phyloP scores from a whole-genome alignment of 352 stramenopile genomes.

The Globisporangium echinulatum region DNA sequence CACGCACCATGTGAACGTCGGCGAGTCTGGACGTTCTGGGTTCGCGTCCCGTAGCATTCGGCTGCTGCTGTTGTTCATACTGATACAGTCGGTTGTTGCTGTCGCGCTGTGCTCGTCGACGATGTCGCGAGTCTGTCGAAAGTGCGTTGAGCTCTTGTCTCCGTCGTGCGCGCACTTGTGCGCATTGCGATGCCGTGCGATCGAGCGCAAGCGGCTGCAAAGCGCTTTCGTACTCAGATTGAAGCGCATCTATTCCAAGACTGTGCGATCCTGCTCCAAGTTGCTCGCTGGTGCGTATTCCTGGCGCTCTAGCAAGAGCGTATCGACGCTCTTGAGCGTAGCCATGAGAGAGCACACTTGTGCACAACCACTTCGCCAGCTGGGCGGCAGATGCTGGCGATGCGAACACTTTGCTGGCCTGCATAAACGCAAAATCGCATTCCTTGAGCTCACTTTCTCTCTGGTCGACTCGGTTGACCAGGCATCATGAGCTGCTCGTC shows the following conservation, averaged over 20 bases:
- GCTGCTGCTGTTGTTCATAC: neutral
- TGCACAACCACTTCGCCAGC: too few relatives aligned
- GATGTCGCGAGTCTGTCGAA: neutral
- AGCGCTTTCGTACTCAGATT: neutral
- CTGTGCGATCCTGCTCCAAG: neutral
- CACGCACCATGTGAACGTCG: conserved; percentile 67
- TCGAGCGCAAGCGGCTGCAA: neutral
- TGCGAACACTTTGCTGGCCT: too few relatives aligned
- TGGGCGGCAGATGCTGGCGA: too few relatives aligned
- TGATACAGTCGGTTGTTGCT: too few relatives aligned
- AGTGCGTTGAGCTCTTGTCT: neutral
- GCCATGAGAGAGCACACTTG: too few relatives aligned
- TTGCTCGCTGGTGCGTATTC: neutral
- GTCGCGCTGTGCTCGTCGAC: too few relatives aligned
- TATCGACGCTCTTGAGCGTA: too few relatives aligned
- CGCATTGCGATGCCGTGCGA: neutral
- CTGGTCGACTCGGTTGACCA: too few relatives aligned
- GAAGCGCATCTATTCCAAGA: neutral
- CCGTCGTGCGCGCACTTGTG: neutral
- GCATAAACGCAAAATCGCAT: too few relatives aligned
- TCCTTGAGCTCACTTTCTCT: too few relatives aligned
- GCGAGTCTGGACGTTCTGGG: conserved; percentile 29
- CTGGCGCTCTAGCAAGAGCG: neutral
- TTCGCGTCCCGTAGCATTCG: conserved; percentile 6
- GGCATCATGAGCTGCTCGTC: too few relatives aligned